phyloP scores from a whole-genome alignment of 2,329 filamentous ascomycete genomes.

The Talaromyces islandicus region DNA sequence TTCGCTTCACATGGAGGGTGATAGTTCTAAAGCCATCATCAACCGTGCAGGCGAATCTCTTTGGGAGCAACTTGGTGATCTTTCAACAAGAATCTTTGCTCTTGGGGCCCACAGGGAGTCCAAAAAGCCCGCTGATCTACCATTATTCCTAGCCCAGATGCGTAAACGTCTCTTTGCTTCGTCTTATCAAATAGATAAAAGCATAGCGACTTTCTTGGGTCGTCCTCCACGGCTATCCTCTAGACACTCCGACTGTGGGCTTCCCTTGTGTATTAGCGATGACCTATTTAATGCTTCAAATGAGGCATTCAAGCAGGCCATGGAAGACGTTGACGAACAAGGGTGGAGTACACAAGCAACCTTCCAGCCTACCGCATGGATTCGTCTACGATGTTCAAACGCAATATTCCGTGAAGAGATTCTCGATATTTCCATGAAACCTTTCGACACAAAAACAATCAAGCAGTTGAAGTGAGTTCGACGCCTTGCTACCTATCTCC shows the following conservation, averaged over 20 bases:
- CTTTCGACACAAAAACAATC: no score
- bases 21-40: background rate
- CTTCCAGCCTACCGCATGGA: no score
- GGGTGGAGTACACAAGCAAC: background rate
- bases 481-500: no score
- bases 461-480: no score
- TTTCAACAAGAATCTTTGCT: background rate
- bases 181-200: constrained; percentile 4
- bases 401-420: constrained; percentile 6
- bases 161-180: constrained; percentile 3
- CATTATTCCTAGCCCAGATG: background rate
- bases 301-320: background rate
- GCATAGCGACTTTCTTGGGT: background rate
- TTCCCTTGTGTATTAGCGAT: background rate
- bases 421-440: background rate
- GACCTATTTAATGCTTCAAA: background rate
- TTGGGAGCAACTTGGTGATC: constrained; percentile 1
- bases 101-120: background rate
- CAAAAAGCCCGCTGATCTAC: background rate
- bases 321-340: background rate
- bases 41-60: background rate
- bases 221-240: background rate
- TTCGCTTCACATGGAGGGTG: no score
- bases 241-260: background rate
- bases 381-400: no score